A percentile compares a stretch with the other conserved stretches of the same genome.
Evolutionary conservation across 2,329 filamentous ascomycete species (phyloP).

Genomic region (Colletotrichum sublineola): DNA sequence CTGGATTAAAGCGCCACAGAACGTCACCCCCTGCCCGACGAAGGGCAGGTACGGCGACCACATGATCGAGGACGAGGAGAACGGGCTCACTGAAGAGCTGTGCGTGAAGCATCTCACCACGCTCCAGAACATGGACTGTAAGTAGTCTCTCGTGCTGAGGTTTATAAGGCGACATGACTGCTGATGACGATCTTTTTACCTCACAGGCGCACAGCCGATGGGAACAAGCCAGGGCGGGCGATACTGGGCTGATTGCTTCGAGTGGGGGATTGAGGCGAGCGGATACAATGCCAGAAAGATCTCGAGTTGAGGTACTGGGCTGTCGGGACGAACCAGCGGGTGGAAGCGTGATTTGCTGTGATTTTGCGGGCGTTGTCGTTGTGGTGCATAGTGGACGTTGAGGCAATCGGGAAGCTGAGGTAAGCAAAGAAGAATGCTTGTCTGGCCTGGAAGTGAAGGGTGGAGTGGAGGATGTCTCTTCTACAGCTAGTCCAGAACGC

Average conservation of each 20-base stretch:
- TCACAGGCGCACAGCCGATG: conserved; percentile 13
- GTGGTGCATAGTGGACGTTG: too few relatives aligned
- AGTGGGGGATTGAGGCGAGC: conserved; percentile 37
- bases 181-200: background rate
- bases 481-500: background rate
- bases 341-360: too few relatives aligned
- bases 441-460: background rate
- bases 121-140: conserved; percentile 23
- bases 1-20: conserved; percentile 26
- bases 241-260: conserved; percentile 33
- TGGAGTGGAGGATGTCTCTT: background rate
- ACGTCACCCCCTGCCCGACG: conserved; percentile 2
- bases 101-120: conserved; percentile 6
- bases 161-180: background rate
- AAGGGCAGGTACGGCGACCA: background rate
- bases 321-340: too few relatives aligned
- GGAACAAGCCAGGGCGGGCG: conserved; percentile 8
- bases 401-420: background rate
- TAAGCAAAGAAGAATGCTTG: background rate
- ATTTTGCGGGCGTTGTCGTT: too few relatives aligned
- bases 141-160: background rate
- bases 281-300: conserved; percentile 25
- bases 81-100: background rate
- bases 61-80: conserved; percentile 3
- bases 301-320: background rate